These are phyloP conservation scores for Penicilliopsis zonata DNA, from an alignment of 495 filamentous ascomycete genomes.

Conservation along the genomic window DNA sequence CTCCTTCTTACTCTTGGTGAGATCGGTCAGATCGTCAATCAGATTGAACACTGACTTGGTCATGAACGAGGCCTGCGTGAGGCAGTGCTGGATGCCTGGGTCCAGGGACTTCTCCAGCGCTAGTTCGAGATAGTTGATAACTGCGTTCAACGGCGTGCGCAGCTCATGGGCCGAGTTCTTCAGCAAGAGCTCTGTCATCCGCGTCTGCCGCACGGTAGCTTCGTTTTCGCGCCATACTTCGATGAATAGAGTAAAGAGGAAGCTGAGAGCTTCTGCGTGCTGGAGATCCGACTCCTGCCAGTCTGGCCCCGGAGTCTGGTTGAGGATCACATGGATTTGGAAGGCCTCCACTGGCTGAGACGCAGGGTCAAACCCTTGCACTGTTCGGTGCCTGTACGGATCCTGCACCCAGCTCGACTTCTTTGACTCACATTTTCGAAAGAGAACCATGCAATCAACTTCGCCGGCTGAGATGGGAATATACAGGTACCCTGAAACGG, in stretches of 20 bases:
- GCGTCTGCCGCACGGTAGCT: constrained; percentile 67
- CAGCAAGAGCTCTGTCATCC: constrained; percentile 66
- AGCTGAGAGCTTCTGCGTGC: constrained; percentile 76
- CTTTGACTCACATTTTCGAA: constrained; percentile 38
- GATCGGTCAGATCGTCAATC: constrained; percentile 86
- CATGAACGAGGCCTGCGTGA: constrained; percentile 81
- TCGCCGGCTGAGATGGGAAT: constrained; percentile 64
- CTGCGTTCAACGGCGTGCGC: constrained; percentile 85
- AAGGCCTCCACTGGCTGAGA: background rate
- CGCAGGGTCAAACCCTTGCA: too few relatives aligned
- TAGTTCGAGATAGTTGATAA: constrained; percentile 94
- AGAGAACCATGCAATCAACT: constrained; percentile 77
- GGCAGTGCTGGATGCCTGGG: constrained; percentile 75
- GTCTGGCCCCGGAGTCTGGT: background rate
- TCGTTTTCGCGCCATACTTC: constrained; percentile 94
- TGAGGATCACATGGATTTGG: background rate
- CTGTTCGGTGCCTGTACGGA: constrained; percentile 5
- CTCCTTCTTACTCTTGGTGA: too few relatives aligned
- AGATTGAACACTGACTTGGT: constrained; percentile 92
- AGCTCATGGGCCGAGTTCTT: constrained; percentile 94
- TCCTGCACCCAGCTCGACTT: constrained; percentile 13
- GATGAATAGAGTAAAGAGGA: constrained; percentile 87
- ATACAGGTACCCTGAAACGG: constrained; percentile 63
- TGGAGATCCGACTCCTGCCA: constrained; percentile 46
- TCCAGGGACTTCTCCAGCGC: constrained; percentile 78